Evolutionary conservation across 2,329 filamentous ascomycete species (phyloP).

Genomic region (Exophiala sp.): DNA sequence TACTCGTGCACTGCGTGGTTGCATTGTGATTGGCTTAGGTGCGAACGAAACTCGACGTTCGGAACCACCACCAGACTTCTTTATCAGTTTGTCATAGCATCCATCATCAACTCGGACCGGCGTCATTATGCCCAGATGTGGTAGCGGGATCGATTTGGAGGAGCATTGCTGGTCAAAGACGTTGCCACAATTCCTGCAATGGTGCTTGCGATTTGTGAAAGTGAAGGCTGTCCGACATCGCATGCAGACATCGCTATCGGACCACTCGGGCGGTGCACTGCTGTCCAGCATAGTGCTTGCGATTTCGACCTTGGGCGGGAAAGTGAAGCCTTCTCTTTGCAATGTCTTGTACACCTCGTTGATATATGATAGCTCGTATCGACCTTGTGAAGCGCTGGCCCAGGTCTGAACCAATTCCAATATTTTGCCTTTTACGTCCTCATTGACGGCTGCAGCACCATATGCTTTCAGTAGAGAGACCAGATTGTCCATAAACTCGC

Average conservation of each 20-base stretch:
- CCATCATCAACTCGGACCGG: conserved; percentile 94
- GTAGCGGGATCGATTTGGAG: conserved; percentile 79
- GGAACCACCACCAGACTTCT: conserved; percentile 48
- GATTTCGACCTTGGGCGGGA: conserved; percentile 81
- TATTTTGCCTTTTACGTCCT: conserved; percentile 84
- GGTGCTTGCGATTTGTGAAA: conserved; percentile 97
- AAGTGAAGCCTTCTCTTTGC: conserved; percentile 80
- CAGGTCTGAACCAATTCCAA: conserved; percentile 90
- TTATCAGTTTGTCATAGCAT: conserved; percentile 85
- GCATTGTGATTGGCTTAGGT: conserved; percentile 72
- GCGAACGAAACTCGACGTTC: conserved; percentile 36
- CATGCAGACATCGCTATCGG: conserved; percentile 98
- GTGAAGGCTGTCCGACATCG: conserved; percentile 92
- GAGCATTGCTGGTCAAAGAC: conserved; percentile 97
- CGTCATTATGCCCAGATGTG: conserved; percentile 87
- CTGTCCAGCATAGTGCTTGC: conserved; percentile 98
- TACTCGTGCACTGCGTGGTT: conserved; percentile 81
- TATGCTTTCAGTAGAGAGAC: conserved; percentile 83
- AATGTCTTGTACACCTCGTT: conserved; percentile 79
- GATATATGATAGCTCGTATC: conserved; percentile 79
- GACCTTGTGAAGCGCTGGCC: conserved; percentile 83
- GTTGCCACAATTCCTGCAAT: conserved; percentile 96
- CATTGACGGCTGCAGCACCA: conserved; percentile 69
- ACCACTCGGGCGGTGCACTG: conserved; percentile 94
- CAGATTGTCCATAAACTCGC: conserved; percentile 98